Evolutionary conservation across 2,329 filamentous ascomycete genomes (phyloP).

Genomic region (Ophiostoma quercus): DNA sequence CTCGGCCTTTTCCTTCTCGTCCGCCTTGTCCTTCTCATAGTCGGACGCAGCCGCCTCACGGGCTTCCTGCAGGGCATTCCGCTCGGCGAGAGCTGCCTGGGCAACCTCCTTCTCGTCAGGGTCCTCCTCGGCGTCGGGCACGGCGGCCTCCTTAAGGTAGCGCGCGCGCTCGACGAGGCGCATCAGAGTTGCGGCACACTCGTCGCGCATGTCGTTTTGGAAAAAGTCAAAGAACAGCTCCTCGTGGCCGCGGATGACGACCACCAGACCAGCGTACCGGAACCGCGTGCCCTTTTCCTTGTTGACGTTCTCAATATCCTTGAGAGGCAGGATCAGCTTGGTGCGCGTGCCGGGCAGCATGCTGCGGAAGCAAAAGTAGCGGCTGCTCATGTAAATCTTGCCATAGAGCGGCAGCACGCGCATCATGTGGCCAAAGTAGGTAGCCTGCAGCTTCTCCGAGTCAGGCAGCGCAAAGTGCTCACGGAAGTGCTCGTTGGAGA

Average conservation of each 20-base stretch:
- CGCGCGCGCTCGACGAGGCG: conserved; percentile 68
- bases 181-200: conserved; percentile 77
- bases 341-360: conserved; percentile 83
- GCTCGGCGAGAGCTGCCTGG: conserved; percentile 71
- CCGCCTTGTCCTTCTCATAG: neutral
- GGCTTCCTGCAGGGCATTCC: conserved; percentile 72
- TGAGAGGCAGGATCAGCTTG: conserved; percentile 84
- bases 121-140: conserved; percentile 61
- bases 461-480: conserved; percentile 84
- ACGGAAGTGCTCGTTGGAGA: conserved; percentile 75
- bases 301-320: conserved; percentile 85
- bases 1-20: conserved; percentile 26
- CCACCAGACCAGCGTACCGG: conserved; percentile 81
- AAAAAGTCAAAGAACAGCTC: conserved; percentile 95
- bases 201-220: conserved; percentile 71
- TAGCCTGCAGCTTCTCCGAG: conserved; percentile 76
- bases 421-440: conserved; percentile 89
- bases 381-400: conserved; percentile 89
- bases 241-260: conserved; percentile 91
- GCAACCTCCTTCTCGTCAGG: conserved; percentile 65
- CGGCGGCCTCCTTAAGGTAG: conserved; percentile 61
- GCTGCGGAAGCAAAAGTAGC: conserved; percentile 87
- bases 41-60: conserved; percentile 38
- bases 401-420: conserved; percentile 87
- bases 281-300: conserved; percentile 94